These are phyloP conservation scores for Pseudogymnoascus sp. DNA, from an alignment of 2,329 filamentous ascomycete species.

Conservation along the genomic window DNA sequence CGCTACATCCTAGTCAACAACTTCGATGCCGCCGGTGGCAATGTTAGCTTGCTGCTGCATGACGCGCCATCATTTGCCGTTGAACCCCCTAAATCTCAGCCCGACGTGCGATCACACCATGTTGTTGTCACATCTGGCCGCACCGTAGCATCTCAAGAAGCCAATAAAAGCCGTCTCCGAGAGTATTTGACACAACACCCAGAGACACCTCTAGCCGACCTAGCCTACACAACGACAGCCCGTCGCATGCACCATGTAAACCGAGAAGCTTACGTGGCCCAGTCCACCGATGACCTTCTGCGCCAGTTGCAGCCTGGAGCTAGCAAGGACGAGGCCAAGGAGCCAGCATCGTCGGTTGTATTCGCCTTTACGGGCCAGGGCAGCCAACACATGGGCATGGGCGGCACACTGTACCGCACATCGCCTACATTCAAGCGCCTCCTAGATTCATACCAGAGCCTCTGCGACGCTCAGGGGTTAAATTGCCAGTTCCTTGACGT, in stretches of 20 bases:
- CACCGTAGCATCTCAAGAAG: constrained; percentile 19
- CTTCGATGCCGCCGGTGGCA: constrained; percentile 32
- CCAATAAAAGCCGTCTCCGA: constrained; percentile 19
- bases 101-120: constrained; percentile 34
- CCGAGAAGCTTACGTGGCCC: constrained; percentile 34
- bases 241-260: constrained; percentile 49
- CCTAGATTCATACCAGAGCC: neutral
- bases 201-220: constrained; percentile 33
- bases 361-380: constrained; percentile 12
- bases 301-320: constrained; percentile 31
- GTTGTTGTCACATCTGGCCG: constrained; percentile 40
- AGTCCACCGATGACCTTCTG: neutral
- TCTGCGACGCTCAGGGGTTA: neutral
- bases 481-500: neutral
- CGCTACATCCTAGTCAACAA: constrained; percentile 33
- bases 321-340: constrained; percentile 42
- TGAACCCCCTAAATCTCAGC: constrained; percentile 19
- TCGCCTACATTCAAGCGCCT: constrained; percentile 29
- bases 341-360: constrained; percentile 31
- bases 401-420: neutral
- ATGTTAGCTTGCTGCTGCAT: constrained; percentile 17
- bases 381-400: constrained; percentile 30
- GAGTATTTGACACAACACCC: constrained; percentile 15
- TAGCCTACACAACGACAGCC: neutral
- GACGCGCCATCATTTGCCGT: constrained; percentile 18